Percentiles rank a stretch among this genome's conserved stretches.
phyloP scores from a whole-genome alignment of 495 filamentous ascomycete species.

The Trichoderma erinaceum region DNA sequence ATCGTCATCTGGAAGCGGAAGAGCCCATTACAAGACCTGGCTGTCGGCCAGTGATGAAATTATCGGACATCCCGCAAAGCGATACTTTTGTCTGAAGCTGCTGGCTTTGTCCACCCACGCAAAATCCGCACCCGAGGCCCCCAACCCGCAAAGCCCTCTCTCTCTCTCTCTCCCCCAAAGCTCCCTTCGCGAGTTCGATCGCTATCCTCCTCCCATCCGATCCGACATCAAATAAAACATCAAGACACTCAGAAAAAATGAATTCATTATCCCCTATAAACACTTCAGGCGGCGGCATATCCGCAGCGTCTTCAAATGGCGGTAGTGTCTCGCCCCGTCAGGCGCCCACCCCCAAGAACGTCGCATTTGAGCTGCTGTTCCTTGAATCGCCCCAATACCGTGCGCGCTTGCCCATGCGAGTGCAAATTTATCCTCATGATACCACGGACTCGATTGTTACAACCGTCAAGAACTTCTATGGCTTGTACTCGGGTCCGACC shows the following conservation, averaged over 20 bases:
- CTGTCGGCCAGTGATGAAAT: conserved; percentile 19
- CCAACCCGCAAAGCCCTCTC: conserved; percentile 4
- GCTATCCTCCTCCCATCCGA: conserved; percentile 5
- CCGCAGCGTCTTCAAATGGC: conserved; percentile 27
- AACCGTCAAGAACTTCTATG: conserved; percentile 97
- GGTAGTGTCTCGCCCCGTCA: conserved; percentile 44
- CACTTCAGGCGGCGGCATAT: conserved; percentile 11
- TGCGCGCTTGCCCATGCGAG: conserved; percentile 80
- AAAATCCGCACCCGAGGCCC: not conserved
- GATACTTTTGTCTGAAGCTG: conserved; percentile 4
- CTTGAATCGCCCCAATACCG: conserved; percentile 64
- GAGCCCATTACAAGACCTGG: conserved; percentile 8
- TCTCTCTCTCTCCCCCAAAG: not conserved
- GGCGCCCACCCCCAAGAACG: conserved; percentile 58
- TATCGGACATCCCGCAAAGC: conserved; percentile 22
- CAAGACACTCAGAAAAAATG: not conserved
- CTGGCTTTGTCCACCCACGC: not conserved
- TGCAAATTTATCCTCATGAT: conserved; percentile 88
- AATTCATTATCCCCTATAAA: conserved; percentile 13
- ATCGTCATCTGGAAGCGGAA: conserved; percentile 12
- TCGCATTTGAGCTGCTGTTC: conserved; percentile 80
- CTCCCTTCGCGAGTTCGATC: not conserved
- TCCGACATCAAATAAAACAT: not conserved
- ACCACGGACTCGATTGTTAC: conserved; percentile 92
- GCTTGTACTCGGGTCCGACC: conserved; percentile 64